Percentiles rank a stretch among this genome's conserved stretches.
Conservation (phyloP, 176 grass and related monocot species). For the Carex scoparia region DNA sequence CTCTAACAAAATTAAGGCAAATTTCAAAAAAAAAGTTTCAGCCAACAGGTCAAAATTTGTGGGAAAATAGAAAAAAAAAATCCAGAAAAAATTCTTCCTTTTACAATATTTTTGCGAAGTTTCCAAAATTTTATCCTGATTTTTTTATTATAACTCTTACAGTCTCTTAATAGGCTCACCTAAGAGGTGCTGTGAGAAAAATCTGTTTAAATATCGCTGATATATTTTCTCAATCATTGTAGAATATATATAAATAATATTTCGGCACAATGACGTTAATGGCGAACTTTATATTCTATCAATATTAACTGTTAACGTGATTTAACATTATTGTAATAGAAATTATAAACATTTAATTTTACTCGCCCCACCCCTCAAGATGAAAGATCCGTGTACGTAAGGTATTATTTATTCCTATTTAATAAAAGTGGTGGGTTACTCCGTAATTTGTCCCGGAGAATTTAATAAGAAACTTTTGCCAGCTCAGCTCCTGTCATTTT, state of each 20-base stretch:
- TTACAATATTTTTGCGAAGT: too few relatives aligned
- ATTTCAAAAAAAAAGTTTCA: too few relatives aligned
- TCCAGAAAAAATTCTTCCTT: too few relatives aligned
- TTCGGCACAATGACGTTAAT: background rate
- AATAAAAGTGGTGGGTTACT: background rate
- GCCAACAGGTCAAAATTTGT: too few relatives aligned
- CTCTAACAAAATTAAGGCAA: too few relatives aligned
- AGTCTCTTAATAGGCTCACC: background rate
- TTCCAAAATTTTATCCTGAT: too few relatives aligned
- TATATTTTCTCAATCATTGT: background rate
- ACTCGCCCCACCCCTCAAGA: background rate
- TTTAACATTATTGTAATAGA: background rate
- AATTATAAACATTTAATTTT: background rate
- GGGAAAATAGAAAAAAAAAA: too few relatives aligned
- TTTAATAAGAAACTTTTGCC: background rate
- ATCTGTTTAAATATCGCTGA: background rate
- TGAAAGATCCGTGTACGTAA: background rate
- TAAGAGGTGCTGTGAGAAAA: too few relatives aligned
- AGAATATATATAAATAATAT: background rate
- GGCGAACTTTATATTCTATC: background rate
- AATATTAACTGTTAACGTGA: background rate
- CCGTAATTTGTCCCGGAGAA: background rate
- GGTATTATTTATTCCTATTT: background rate
- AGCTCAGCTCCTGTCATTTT: background rate
- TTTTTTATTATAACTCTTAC: background rate